Conservation (phyloP, 345 rosid genomes). For the Acer saccharum region DNA sequence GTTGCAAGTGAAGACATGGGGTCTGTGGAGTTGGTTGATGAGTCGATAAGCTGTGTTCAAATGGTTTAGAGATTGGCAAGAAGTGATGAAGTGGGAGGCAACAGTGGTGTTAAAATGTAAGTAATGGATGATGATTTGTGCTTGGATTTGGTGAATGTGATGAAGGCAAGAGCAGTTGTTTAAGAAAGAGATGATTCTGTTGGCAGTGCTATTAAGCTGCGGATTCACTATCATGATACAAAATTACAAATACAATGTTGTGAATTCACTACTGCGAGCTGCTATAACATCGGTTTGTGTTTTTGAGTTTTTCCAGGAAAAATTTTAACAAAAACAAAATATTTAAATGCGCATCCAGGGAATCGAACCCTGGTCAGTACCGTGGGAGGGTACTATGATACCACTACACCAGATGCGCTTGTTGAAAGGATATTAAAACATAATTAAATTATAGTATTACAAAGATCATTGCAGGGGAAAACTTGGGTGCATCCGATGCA, state of each 20-base stretch:
- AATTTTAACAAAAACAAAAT: background rate
- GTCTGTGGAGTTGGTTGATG: slow-evolving; percentile 31
- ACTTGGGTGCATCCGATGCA: too few species aligned
- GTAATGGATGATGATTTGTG: slow-evolving; percentile 44
- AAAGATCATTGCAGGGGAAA: too few species aligned
- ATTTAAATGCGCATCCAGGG: slow-evolving; percentile 71
- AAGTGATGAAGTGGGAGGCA: slow-evolving; percentile 40
- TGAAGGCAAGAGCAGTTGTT: slow-evolving; percentile 19
- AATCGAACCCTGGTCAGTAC: slow-evolving; percentile 96
- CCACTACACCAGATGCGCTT: slow-evolving; percentile 95
- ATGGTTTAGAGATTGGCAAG: slow-evolving; percentile 37
- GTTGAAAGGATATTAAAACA: too few species aligned
- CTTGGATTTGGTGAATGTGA: slow-evolving; percentile 50
- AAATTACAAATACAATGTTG: too few species aligned
- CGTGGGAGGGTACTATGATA: slow-evolving; percentile 99
- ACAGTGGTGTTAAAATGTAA: slow-evolving; percentile 36
- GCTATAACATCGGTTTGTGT: too few species aligned
- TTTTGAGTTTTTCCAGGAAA: too few species aligned
- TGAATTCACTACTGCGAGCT: too few species aligned
- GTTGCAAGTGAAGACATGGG: slow-evolving; percentile 57
- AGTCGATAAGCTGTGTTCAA: slow-evolving; percentile 30
- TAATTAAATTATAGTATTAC: too few species aligned
- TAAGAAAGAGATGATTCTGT: slow-evolving; percentile 36
- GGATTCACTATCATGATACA: slow-evolving; percentile 17
- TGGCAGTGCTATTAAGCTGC: slow-evolving; percentile 18